Evolutionary conservation across 331 rosid species (phyloP), one percentile per base, ranked within the genome.

Genomic region (Quercus lobata): DNA sequence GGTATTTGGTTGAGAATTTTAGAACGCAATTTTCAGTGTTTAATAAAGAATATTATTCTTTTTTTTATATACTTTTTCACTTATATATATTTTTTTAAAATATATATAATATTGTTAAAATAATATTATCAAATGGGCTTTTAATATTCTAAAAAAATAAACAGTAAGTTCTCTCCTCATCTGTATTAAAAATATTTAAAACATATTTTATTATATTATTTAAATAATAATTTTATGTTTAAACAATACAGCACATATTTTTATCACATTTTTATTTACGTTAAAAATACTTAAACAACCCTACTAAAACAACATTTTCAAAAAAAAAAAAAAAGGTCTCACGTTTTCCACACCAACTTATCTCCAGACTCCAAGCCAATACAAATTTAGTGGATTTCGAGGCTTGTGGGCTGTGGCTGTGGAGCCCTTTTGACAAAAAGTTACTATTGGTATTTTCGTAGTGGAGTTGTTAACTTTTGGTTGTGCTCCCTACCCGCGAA

Each of bases 191-290:
- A 1, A 37, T 37, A 7, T 0, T 35, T 35, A 6, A 2, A 0
- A 0, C 2, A 35, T 35, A 0, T 35, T 35, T 35, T 0, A 0
- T 35, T 35, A 0, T 35, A 0, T 0, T 1, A 0, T 35, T 6
- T 35, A 6, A 35, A 35, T 6, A 35, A 35, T 6, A 35, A 35
- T 34, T 34, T 34, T 5, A 1, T 34, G 0, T 34, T 1, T 34
- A 34, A 35, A 35, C 0, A 35, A 6, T 0, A 35, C 0, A 35
- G 7, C 0, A 6, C 1, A 0, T 7, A 6, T 35, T 35, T 35
- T 1, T 35, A 35, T 0, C 7, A 6, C 0, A 6, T 0, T 35
- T 1, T 6, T 1, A 1, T 7, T 0, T 7, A 0, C 8, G 0
- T 37, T 37, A 37, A 8, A 37, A 2, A 37, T 0, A 37, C 1